These are phyloP conservation scores for Tolypocladium endophyticum DNA, from an alignment of 2,329 filamentous ascomycete species.

Conservation along the genomic window DNA sequence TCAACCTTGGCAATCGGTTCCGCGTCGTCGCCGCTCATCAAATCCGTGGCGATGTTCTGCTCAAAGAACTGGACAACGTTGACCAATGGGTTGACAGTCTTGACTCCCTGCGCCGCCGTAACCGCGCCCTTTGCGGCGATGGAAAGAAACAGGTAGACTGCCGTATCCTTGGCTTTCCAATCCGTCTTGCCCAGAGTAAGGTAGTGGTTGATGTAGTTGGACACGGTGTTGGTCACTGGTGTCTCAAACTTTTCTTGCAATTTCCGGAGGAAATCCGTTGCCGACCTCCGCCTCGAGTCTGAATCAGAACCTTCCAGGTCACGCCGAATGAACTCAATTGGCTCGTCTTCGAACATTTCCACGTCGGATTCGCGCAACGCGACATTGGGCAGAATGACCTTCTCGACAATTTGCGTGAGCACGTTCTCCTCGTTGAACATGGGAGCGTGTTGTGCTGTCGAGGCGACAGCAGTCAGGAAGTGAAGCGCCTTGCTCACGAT, in stretches of 20 bases:
- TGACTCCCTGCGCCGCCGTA: conserved; percentile 81
- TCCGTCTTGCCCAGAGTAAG: conserved; percentile 69
- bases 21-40: conserved; percentile 57
- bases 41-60: conserved; percentile 79
- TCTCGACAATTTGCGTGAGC: conserved; percentile 81
- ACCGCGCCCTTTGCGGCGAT: conserved; percentile 86
- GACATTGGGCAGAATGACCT: conserved; percentile 90
- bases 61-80: conserved; percentile 94
- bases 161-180: conserved; percentile 97
- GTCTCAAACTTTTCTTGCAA: conserved; percentile 82
- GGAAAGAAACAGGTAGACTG: conserved; percentile 91
- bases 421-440: conserved; percentile 77
- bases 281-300: conserved; percentile 82
- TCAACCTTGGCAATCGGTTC: conserved; percentile 91
- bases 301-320: conserved; percentile 95
- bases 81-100: conserved; percentile 76
- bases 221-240: conserved; percentile 77
- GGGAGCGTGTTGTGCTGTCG: conserved; percentile 64
- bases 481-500: conserved; percentile 90
- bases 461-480: conserved; percentile 83
- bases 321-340: conserved; percentile 92
- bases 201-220: conserved; percentile 78
- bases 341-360: conserved; percentile 95
- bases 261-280: conserved; percentile 86
- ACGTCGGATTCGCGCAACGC: conserved; percentile 85